Conservation (phyloP, 2,329 filamentous ascomycete genomes). For the Dryadomyces sulphureus region DNA sequence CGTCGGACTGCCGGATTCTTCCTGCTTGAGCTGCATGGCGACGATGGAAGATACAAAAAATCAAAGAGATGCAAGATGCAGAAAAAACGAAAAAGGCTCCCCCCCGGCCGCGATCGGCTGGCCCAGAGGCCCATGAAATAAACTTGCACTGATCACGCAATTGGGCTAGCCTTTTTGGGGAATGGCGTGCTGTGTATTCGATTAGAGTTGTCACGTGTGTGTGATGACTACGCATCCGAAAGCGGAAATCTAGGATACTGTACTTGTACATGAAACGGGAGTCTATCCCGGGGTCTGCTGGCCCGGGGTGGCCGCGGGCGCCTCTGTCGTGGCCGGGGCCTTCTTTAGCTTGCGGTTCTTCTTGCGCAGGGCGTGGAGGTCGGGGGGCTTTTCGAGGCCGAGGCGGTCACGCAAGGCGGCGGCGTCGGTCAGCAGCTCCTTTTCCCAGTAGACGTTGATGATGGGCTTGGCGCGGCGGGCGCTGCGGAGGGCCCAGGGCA, state of each 20-base stretch:
- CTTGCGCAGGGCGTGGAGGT: conserved; percentile 66
- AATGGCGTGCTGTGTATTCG: too few relatives aligned
- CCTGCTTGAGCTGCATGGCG: conserved; percentile 12
- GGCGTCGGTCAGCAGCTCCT: conserved; percentile 75
- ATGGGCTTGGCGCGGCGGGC: conserved; percentile 63
- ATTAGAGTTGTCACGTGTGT: not conserved
- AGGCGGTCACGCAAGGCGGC: conserved; percentile 58
- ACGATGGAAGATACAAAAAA: not conserved
- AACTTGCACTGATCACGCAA: conserved; percentile 12
- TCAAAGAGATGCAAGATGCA: not conserved
- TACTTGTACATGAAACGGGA: too few relatives aligned
- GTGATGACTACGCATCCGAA: conserved; percentile 7
- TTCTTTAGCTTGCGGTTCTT: conserved; percentile 9
- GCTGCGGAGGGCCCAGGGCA: conserved; percentile 84
- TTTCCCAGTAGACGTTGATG: conserved; percentile 97
- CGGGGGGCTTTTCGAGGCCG: conserved; percentile 77
- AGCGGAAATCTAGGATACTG: too few relatives aligned
- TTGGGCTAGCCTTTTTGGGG: conserved; percentile 6
- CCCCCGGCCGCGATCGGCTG: not conserved
- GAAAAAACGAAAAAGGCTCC: not conserved
- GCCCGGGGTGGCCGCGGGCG: too few relatives aligned
- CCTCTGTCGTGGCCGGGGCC: not conserved
- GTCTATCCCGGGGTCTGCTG: too few relatives aligned
- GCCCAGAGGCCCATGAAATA: too few relatives aligned
- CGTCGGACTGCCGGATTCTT: conserved; percentile 11